These are phyloP conservation scores for Alternaria ethzedia DNA, from an alignment of 2,329 filamentous ascomycete genomes.

Conservation along the genomic window DNA sequence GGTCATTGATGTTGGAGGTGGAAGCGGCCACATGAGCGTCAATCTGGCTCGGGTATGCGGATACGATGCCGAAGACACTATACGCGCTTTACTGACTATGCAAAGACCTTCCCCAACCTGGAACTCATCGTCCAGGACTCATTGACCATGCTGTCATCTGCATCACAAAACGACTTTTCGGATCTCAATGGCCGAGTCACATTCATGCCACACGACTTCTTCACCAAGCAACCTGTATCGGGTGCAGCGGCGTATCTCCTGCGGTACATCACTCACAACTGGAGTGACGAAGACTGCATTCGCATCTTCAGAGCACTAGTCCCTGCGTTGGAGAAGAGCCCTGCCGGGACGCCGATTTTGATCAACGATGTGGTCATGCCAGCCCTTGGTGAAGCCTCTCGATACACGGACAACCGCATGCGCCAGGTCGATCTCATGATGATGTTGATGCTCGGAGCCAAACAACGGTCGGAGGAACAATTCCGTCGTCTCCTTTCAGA, in stretches of 20 bases:
- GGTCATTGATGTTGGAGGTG: conserved; percentile 43
- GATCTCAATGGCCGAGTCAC: conserved; percentile 22
- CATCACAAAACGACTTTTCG: conserved; percentile 10
- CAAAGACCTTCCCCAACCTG: conserved; percentile 19
- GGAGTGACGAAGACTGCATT: conserved; percentile 46
- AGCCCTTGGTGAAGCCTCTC: conserved; percentile 20
- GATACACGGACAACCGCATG: conserved; percentile 31
- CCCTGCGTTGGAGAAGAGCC: conserved; percentile 40
- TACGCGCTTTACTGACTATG: not conserved
- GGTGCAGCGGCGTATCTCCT: conserved; percentile 47
- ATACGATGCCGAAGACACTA: not conserved
- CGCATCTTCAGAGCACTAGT: conserved; percentile 44
- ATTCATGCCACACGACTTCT: conserved; percentile 33
- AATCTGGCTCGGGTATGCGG: conserved; percentile 27
- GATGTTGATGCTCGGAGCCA: conserved; percentile 28
- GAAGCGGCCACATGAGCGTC: conserved; percentile 28
- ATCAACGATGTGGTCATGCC: conserved; percentile 46
- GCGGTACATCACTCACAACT: conserved; percentile 53
- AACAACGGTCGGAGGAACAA: conserved; percentile 30
- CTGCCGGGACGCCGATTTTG: conserved; percentile 33
- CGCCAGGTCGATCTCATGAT: conserved; percentile 43
- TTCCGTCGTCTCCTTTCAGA: conserved; percentile 17
- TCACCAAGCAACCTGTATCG: conserved; percentile 23
- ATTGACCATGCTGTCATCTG: conserved; percentile 15
- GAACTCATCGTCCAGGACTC: conserved; percentile 29